Conservation (phyloP, 2,329 filamentous ascomycete species). For the Penicillium sp. region DNA sequence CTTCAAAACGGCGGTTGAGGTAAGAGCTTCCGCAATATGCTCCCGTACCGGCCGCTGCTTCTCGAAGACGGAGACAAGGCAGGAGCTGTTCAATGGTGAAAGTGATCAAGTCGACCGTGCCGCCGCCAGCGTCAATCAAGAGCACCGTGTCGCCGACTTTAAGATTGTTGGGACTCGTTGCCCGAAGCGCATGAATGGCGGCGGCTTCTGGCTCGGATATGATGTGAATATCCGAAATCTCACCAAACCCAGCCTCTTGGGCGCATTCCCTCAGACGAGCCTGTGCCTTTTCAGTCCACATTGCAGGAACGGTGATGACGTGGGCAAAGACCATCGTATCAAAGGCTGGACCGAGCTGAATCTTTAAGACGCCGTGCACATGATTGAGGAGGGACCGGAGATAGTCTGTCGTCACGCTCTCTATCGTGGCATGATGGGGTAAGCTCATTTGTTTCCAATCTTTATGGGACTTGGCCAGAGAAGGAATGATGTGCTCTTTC, state of each 20-base stretch:
- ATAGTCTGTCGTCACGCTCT: neutral
- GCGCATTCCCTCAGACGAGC: conserved; percentile 9
- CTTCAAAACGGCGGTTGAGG: conserved; percentile 15
- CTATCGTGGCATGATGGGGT: neutral
- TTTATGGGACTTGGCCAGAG: neutral
- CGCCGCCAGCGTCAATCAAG: conserved; percentile 19
- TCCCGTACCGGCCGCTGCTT: conserved; percentile 21
- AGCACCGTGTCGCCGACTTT: conserved; percentile 14
- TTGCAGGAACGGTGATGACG: conserved; percentile 26
- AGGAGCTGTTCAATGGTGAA: conserved; percentile 21
- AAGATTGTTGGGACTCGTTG: conserved; percentile 5
- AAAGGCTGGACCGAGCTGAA: neutral
- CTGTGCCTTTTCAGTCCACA: conserved; percentile 26
- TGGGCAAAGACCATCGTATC: conserved; percentile 13
- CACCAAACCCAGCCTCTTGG: conserved; percentile 10
- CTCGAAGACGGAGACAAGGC: conserved; percentile 20
- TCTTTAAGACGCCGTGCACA: neutral
- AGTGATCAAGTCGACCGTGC: conserved; percentile 26
- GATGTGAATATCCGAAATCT: conserved; percentile 8
- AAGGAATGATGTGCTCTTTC: neutral
- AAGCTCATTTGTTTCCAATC: neutral
- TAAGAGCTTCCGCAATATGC: conserved; percentile 25
- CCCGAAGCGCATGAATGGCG: conserved; percentile 13
- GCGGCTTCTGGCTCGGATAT: conserved; percentile 23
- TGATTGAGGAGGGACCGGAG: neutral